These are phyloP conservation scores for Brassica rapa DNA, from an alignment of 345 rosid genomes.

Conservation along the genomic window DNA sequence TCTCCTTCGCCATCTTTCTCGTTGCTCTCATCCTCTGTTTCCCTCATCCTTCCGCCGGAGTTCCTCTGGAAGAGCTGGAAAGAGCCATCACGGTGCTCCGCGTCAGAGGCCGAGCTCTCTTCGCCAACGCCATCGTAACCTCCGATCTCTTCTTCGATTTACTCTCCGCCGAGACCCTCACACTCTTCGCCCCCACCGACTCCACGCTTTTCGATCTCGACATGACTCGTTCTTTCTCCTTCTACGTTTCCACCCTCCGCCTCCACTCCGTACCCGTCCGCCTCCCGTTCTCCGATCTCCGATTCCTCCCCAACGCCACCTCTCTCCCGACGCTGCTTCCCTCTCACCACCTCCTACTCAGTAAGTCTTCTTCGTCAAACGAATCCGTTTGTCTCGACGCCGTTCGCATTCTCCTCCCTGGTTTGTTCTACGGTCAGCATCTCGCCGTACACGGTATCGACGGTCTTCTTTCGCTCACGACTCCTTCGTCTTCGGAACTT, in stretches of 20 bases:
- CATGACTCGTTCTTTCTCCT: constrained; percentile 48
- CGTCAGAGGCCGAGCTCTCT: constrained; percentile 48
- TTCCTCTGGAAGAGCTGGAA: constrained; percentile 47
- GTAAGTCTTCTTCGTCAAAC: constrained; percentile 10
- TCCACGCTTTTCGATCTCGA: constrained; percentile 49
- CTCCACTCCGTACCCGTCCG: constrained; percentile 48
- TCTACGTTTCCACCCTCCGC: constrained; percentile 51
- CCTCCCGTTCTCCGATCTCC: constrained; percentile 44
- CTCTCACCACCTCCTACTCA: constrained; percentile 38
- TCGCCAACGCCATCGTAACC: constrained; percentile 57
- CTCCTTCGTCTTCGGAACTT: constrained; percentile 5
- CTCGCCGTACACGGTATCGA: constrained; percentile 50
- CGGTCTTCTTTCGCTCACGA: constrained; percentile 33
- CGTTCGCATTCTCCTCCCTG: constrained; percentile 38
- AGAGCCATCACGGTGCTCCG: constrained; percentile 45
- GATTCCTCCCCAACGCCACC: constrained; percentile 39
- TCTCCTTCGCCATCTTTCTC: constrained; percentile 24
- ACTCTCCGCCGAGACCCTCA: constrained; percentile 44
- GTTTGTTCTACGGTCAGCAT: constrained; percentile 44
- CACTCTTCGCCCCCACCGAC: constrained; percentile 49
- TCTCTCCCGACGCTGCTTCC: constrained; percentile 47
- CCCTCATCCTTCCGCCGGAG: constrained; percentile 32
- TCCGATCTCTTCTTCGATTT: constrained; percentile 53
- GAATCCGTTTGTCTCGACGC: constrained; percentile 35
- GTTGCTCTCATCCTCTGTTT: constrained; percentile 26